Percentiles rank a stretch among this genome's conserved stretches.
phyloP scores from a whole-genome alignment of 495 filamentous ascomycete genomes.

The Podospora sp. region DNA sequence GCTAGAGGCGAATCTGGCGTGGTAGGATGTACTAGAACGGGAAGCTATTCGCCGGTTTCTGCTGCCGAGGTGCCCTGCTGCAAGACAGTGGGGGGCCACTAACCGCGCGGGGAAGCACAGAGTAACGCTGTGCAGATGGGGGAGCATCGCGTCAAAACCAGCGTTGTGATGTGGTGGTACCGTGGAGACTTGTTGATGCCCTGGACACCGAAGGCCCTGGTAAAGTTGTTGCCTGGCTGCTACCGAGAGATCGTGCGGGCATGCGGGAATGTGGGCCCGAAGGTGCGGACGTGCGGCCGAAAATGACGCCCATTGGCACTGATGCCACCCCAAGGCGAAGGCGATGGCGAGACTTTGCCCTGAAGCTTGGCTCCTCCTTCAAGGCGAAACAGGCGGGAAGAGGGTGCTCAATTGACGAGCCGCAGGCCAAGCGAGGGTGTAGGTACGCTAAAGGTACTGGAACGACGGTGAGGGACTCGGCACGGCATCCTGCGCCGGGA shows the following conservation, averaged over 20 bases:
- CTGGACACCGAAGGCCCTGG: background rate
- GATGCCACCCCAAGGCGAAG: background rate
- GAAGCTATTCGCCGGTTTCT: background rate
- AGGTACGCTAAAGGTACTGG: too few species aligned
- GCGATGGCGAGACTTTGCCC: background rate
- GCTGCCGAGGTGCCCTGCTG: background rate
- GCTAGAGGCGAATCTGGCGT: background rate
- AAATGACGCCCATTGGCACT: background rate
- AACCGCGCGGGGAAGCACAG: background rate
- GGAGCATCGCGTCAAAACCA: background rate
- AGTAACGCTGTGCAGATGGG: background rate
- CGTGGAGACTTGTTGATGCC: background rate
- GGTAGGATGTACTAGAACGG: background rate
- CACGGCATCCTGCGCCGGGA: background rate
- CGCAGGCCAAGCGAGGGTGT: constrained; percentile 1
- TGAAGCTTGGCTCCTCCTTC: background rate
- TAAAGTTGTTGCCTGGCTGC: constrained; percentile 9
- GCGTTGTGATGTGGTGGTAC: too few species aligned
- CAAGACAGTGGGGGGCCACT: background rate
- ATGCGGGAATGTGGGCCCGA: background rate
- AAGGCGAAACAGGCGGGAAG: background rate
- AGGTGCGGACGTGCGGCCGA: background rate
- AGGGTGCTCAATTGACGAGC: background rate
- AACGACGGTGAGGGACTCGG: background rate
- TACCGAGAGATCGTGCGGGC: constrained; percentile 1